These are phyloP conservation scores for Amylocarpus encephaloides DNA, from an alignment of 2,329 filamentous ascomycete genomes.

Conservation along the genomic window DNA sequence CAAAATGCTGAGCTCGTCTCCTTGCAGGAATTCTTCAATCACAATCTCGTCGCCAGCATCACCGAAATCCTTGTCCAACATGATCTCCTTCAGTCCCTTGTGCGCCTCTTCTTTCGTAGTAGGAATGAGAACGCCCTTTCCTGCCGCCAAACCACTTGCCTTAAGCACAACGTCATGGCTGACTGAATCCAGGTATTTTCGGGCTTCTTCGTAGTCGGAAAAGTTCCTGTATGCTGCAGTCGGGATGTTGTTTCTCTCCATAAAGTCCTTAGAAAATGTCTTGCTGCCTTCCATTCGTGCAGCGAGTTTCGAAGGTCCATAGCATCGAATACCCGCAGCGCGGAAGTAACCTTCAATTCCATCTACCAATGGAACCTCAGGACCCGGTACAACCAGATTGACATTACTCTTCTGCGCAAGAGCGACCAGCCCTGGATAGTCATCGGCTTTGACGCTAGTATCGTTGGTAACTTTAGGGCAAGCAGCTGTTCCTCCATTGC, in stretches of 20 bases:
- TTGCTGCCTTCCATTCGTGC: conserved; percentile 94
- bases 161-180: conserved; percentile 83
- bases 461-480: conserved; percentile 70
- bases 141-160: conserved; percentile 83
- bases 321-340: conserved; percentile 36
- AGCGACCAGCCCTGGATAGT: conserved; percentile 69
- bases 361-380: conserved; percentile 88
- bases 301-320: conserved; percentile 78
- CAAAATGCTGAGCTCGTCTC: conserved; percentile 87
- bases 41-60: conserved; percentile 84
- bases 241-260: conserved; percentile 83
- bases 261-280: conserved; percentile 96
- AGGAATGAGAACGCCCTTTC: conserved; percentile 83
- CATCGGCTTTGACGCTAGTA: conserved; percentile 56
- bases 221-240: conserved; percentile 92
- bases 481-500: conserved; percentile 79
- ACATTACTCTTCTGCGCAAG: conserved; percentile 68
- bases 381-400: conserved; percentile 82
- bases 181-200: conserved; percentile 66
- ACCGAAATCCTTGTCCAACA: conserved; percentile 83
- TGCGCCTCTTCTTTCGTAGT: conserved; percentile 72
- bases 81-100: conserved; percentile 76
- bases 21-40: conserved; percentile 87
- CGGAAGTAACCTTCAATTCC: conserved; percentile 83
- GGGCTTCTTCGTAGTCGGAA: conserved; percentile 64